These are phyloP conservation scores for Circinella umbellata DNA, from an alignment of 371 early-diverging fungal species.

Conservation along the genomic window DNA sequence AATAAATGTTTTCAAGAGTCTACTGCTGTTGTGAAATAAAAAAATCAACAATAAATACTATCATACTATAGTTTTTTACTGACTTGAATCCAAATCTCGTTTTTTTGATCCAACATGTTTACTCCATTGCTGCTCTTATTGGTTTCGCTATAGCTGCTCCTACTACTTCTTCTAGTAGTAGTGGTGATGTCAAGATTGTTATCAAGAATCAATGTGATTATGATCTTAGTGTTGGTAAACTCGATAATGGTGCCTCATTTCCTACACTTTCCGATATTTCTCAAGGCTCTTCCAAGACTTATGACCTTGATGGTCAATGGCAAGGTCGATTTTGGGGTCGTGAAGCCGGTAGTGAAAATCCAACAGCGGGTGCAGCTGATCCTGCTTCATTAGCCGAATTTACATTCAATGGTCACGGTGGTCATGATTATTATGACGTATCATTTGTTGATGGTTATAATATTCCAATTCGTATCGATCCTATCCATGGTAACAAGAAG, in stretches of 20 bases:
- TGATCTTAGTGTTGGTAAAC: slow-evolving; percentile 19
- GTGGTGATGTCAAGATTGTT: slow-evolving; percentile 15
- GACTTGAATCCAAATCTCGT: background rate
- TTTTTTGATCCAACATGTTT: no score
- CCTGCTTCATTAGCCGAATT: slow-evolving; percentile 51
- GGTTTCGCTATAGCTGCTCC: slow-evolving; percentile 17
- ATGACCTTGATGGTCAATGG: slow-evolving; percentile 30
- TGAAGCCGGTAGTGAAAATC: slow-evolving; percentile 22
- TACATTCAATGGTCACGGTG: slow-evolving; percentile 26
- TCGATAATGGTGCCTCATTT: slow-evolving; percentile 20
- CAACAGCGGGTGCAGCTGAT: slow-evolving; percentile 22
- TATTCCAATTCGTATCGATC: slow-evolving; percentile 35
- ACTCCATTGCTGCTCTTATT: slow-evolving; percentile 15
- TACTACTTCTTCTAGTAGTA: slow-evolving; percentile 16
- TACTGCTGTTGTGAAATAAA: background rate
- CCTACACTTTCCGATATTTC: background rate
- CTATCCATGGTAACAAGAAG: slow-evolving; percentile 16
- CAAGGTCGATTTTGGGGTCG: slow-evolving; percentile 46
- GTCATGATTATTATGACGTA: slow-evolving; percentile 48
- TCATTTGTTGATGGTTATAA: slow-evolving; percentile 53
- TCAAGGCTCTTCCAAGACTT: slow-evolving; percentile 13
- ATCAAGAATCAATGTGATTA: slow-evolving; percentile 24
- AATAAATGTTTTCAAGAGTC: no score
- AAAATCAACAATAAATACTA: slow-evolving; percentile 30
- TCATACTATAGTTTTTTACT: slow-evolving; percentile 43